Evolutionary conservation across 148 eudicot species (phyloP).

Genomic region (Cornus suecica): DNA sequence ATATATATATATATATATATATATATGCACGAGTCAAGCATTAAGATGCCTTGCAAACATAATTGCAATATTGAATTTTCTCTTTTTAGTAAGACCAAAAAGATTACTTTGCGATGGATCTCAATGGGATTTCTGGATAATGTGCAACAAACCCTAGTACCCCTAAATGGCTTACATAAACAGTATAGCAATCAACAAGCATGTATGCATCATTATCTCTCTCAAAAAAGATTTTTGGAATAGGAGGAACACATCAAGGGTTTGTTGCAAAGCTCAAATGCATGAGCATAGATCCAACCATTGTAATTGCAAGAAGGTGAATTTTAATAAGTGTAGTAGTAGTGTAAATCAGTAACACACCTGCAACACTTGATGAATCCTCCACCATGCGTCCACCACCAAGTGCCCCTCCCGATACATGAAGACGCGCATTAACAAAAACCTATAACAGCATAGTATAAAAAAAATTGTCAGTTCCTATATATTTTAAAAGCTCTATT

Average conservation of each 20-base stretch:
- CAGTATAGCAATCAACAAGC: not conserved
- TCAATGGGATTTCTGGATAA: not conserved
- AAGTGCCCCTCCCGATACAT: constrained; percentile 98
- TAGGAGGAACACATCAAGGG: not conserved
- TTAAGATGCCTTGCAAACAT: no score
- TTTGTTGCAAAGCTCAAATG: not conserved
- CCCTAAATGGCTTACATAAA: not conserved
- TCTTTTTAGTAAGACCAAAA: no score
- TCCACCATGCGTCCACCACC: constrained; percentile 99
- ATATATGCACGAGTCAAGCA: no score
- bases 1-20: no score
- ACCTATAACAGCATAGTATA: constrained; percentile 41
- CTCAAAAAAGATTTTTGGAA: not conserved
- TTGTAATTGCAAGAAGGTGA: not conserved
- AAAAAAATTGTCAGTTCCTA: constrained; percentile 2
- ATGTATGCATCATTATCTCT: not conserved
- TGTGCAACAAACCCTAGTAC: no score
- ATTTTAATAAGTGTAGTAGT: not conserved
- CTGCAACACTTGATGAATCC: constrained; percentile 96
- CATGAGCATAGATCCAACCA: not conserved
- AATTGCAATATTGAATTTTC: no score
- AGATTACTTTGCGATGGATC: not conserved
- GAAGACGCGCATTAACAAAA: constrained; percentile 96
- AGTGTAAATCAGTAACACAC: constrained; percentile 47
- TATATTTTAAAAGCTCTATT: not conserved